Evolutionary conservation across 208 protist genomes (phyloP).

Genomic region (Crithidia brevicula): DNA sequence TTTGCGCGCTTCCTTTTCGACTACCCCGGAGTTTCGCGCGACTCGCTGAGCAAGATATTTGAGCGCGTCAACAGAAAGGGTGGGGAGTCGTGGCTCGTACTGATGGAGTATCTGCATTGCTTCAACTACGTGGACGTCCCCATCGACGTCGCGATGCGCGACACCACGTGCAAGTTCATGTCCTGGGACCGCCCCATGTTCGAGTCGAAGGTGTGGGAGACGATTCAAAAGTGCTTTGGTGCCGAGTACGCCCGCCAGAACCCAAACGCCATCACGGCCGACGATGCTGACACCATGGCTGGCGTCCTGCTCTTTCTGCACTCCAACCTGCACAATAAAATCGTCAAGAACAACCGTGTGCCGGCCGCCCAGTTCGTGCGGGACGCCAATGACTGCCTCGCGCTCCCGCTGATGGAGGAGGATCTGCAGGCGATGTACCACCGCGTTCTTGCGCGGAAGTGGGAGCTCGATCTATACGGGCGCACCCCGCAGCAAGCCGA

Average conservation of each 20-base stretch:
- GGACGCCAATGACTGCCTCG: conserved; percentile 74
- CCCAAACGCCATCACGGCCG: conserved; percentile 53
- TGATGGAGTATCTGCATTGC: conserved; percentile 74
- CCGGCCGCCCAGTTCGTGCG: conserved; percentile 61
- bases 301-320: conserved; percentile 90
- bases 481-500: conserved; percentile 79
- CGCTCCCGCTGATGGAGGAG: conserved; percentile 61
- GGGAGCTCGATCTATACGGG: conserved; percentile 73
- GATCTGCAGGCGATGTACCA: conserved; percentile 81
- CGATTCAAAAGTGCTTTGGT: conserved; percentile 80
- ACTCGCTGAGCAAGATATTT: conserved; percentile 74
- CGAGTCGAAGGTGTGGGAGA: conserved; percentile 86
- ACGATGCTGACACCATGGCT: conserved; percentile 82
- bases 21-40: conserved; percentile 65
- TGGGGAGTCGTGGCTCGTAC: conserved; percentile 54
- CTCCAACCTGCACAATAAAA: conserved; percentile 82
- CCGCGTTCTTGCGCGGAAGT: conserved; percentile 64
- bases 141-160: conserved; percentile 85
- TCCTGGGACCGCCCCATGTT: conserved; percentile 90
- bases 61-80: conserved; percentile 69
- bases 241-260: conserved; percentile 84
- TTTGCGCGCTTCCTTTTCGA: conserved; percentile 82
- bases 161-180: conserved; percentile 90
- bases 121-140: conserved; percentile 74
- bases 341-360: conserved; percentile 59